These are phyloP conservation scores for Tremella fuciformis DNA, from an alignment of 768 basidiomycete species.

Conservation along the genomic window DNA sequence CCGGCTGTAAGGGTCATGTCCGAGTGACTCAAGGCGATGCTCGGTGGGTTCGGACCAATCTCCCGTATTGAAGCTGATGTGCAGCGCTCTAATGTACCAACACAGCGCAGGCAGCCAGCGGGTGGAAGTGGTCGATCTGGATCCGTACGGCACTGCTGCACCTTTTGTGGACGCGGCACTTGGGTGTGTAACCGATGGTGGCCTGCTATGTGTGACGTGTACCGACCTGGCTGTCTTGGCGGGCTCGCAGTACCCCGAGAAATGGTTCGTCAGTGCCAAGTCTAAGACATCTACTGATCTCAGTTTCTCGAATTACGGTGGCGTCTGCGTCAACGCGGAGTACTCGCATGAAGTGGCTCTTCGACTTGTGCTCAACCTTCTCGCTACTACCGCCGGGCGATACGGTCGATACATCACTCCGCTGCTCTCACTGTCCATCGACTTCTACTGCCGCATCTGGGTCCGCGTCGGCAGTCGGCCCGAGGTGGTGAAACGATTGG, in stretches of 20 bases:
- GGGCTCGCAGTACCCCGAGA: conserved; percentile 90
- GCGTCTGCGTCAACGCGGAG: conserved; percentile 82
- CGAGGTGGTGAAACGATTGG: conserved; percentile 69
- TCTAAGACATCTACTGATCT: conserved; percentile 2
- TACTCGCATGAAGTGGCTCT: conserved; percentile 93
- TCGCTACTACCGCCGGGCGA: conserved; percentile 81
- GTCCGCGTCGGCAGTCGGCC: conserved; percentile 72
- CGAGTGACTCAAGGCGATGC: conserved; percentile 90
- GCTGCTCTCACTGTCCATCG: conserved; percentile 84
- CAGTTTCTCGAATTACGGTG: conserved; percentile 94
- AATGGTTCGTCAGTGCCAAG: conserved; percentile 63
- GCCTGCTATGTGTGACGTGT: conserved; percentile 90
- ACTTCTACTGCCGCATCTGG: conserved; percentile 94
- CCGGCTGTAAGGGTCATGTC: conserved; percentile 59
- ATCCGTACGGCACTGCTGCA: conserved; percentile 95
- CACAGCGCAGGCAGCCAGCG: conserved; percentile 70
- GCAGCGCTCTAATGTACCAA: conserved; percentile 82
- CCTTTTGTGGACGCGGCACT: conserved; percentile 95
- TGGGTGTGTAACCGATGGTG: conserved; percentile 81
- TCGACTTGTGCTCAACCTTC: conserved; percentile 78
- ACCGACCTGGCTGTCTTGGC: conserved; percentile 93
- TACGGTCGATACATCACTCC: conserved; percentile 88
- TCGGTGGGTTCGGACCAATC: conserved; percentile 60
- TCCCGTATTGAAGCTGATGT: neutral
- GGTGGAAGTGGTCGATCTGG: conserved; percentile 94